Percentiles rank a stretch among this genome's conserved stretches.
Conservation (phyloP, 441 rosid genomes). For the Jatropha multifida region DNA sequence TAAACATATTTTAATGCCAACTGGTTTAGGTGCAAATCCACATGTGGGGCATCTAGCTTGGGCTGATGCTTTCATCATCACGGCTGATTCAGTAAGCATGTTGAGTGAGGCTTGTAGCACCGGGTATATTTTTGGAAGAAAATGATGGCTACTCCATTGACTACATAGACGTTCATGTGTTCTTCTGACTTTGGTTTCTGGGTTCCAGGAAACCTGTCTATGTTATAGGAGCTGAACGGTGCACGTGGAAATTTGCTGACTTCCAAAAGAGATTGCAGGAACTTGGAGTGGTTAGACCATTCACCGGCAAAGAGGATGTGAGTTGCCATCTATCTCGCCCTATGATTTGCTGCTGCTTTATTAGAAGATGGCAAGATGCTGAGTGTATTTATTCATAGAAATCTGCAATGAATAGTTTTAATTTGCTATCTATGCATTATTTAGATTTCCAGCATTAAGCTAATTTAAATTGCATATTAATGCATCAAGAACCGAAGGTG, state of each 20-base stretch:
- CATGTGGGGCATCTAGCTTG: slow-evolving; percentile 91
- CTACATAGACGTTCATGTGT: background rate
- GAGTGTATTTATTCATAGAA: background rate
- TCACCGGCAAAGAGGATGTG: slow-evolving; percentile 79
- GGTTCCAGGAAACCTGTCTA: slow-evolving; percentile 84
- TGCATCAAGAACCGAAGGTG: background rate
- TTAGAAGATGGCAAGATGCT: background rate
- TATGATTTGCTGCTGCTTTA: background rate
- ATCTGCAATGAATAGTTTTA: background rate
- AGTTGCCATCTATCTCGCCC: slow-evolving; percentile 30
- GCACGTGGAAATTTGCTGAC: slow-evolving; percentile 85
- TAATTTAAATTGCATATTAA: background rate
- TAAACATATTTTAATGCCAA: slow-evolving; percentile 20
- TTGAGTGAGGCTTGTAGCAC: slow-evolving; percentile 96
- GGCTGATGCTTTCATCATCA: slow-evolving; percentile 92
- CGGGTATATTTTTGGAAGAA: slow-evolving; percentile 50
- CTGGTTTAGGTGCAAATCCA: slow-evolving; percentile 68
- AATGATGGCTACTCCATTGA: background rate
- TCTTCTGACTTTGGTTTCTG: slow-evolving; percentile 2
- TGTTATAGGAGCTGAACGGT: slow-evolving; percentile 65
- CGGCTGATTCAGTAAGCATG: slow-evolving; percentile 96
- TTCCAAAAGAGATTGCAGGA: slow-evolving; percentile 71
- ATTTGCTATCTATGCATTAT: background rate
- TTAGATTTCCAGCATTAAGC: background rate
- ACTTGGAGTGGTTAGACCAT: slow-evolving; percentile 63